phyloP scores from a whole-genome alignment of 163 green algal species.

The Volvox carteri region DNA sequence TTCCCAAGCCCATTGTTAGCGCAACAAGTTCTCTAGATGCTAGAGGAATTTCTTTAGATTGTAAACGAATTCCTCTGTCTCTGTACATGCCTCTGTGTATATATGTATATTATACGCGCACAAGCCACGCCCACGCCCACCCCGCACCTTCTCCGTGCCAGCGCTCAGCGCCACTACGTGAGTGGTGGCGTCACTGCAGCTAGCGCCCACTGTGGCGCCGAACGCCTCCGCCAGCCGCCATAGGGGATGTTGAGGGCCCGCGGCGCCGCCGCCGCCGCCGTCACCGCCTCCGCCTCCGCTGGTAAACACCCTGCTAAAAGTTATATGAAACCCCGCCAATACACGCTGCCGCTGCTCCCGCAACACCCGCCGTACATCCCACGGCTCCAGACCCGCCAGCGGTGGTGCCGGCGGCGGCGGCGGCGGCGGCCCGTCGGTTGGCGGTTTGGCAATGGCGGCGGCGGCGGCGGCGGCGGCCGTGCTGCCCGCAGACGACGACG shows the following conservation, averaged over 20 bases:
- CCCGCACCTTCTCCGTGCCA: slow-evolving; percentile 80
- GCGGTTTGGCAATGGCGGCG: neutral
- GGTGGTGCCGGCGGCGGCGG: neutral
- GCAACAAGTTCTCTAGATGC: too few species aligned
- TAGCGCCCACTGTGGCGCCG: slow-evolving; percentile 62
- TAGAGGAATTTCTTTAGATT: too few species aligned
- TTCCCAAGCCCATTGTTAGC: too few species aligned
- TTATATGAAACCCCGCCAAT: slow-evolving; percentile 69
- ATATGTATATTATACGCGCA: too few species aligned
- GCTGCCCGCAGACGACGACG: neutral
- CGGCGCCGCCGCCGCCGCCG: neutral
- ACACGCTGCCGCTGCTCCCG: slow-evolving; percentile 71
- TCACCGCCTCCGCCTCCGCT: neutral
- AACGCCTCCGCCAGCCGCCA: slow-evolving; percentile 81
- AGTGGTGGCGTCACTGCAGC: slow-evolving; percentile 65
- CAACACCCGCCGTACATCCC: slow-evolving; percentile 78
- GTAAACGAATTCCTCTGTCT: too few species aligned
- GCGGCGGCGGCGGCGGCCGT: neutral
- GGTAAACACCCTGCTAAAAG: slow-evolving; percentile 74
- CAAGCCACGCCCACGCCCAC: too few species aligned
- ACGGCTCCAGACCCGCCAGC: slow-evolving; percentile 40
- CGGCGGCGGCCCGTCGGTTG: neutral
- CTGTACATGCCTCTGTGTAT: too few species aligned
- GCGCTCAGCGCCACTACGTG: slow-evolving; percentile 74
- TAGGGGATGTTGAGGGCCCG: slow-evolving; percentile 67